These are phyloP conservation scores for Hypoxylon sp. DNA, from an alignment of 2,329 filamentous ascomycete genomes.

Conservation along the genomic window DNA sequence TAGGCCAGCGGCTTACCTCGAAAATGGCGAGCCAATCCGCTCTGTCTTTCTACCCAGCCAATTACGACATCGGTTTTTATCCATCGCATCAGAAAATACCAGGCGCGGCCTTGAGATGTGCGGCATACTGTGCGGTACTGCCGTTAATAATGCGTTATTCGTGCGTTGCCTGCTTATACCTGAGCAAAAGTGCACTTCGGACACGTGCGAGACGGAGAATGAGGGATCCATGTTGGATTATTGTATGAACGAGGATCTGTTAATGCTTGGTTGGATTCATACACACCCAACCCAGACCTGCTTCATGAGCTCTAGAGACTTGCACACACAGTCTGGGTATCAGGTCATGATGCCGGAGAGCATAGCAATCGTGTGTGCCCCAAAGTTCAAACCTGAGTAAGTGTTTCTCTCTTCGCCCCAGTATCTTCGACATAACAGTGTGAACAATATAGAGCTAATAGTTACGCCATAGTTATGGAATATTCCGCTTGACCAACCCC, in stretches of 20 bases:
- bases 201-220: conserved; percentile 95
- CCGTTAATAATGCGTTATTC: conserved; percentile 94
- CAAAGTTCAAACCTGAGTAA: conserved; percentile 81
- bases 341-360: conserved; percentile 97
- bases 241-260: conserved; percentile 84
- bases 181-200: conserved; percentile 88
- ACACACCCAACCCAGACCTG: conserved; percentile 97
- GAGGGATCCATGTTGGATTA: conserved; percentile 89
- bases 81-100: conserved; percentile 83
- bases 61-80: conserved; percentile 81
- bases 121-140: conserved; percentile 90
- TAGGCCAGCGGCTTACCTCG: conserved; percentile 86
- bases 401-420: conserved; percentile 53
- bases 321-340: conserved; percentile 95
- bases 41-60: conserved; percentile 87
- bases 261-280: conserved; percentile 97
- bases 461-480: conserved; percentile 76
- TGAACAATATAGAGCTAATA: conserved; percentile 16
- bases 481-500: conserved; percentile 93
- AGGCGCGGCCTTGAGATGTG: conserved; percentile 89
- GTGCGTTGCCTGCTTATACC: conserved; percentile 91
- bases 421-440: conserved; percentile 12
- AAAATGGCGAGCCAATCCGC: conserved; percentile 88
- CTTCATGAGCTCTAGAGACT: conserved; percentile 94
- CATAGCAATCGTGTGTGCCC: conserved; percentile 96